Evolutionary conservation across 441 rosid species (phyloP).

Genomic region (Erodium texanum): DNA sequence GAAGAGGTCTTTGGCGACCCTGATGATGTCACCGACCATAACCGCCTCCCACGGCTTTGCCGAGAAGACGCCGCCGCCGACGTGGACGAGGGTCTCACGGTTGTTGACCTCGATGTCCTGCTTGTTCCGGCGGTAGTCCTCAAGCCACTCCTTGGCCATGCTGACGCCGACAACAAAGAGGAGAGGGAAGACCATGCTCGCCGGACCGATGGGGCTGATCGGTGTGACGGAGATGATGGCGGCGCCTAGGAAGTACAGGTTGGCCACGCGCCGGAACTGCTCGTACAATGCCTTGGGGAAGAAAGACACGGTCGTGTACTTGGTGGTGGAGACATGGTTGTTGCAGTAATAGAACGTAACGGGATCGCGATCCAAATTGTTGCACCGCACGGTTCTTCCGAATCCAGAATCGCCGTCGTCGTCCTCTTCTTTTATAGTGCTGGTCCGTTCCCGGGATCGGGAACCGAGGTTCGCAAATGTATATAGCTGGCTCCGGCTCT

Average conservation of each 20-base stretch:
- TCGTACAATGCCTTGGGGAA: constrained; percentile 86
- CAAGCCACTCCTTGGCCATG: constrained; percentile 85
- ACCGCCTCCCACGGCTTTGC: constrained; percentile 59
- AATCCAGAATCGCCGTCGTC: neutral
- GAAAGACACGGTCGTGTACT: constrained; percentile 68
- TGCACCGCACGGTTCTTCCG: neutral
- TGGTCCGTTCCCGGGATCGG: neutral
- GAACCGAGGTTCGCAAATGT: neutral
- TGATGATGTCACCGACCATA: constrained; percentile 75
- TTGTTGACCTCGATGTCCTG: constrained; percentile 78
- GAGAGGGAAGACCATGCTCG: constrained; percentile 77
- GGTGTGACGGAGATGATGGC: constrained; percentile 71
- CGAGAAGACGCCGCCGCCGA: constrained; percentile 49
- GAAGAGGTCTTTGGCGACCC: constrained; percentile 76
- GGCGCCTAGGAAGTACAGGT: constrained; percentile 69
- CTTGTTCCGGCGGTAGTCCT: constrained; percentile 69
- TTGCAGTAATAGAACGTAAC: neutral
- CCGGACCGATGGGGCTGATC: constrained; percentile 62
- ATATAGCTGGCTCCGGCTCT: constrained; percentile 6
- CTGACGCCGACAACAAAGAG: constrained; percentile 64
- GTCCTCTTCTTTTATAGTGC: neutral
- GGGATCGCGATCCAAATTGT: neutral
- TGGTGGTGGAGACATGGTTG: constrained; percentile 72
- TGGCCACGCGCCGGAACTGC: constrained; percentile 93
- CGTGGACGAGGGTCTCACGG: constrained; percentile 51